phyloP scores from a whole-genome alignment of 2,329 filamentous ascomycete genomes.

The Fusarium bulbicola region DNA sequence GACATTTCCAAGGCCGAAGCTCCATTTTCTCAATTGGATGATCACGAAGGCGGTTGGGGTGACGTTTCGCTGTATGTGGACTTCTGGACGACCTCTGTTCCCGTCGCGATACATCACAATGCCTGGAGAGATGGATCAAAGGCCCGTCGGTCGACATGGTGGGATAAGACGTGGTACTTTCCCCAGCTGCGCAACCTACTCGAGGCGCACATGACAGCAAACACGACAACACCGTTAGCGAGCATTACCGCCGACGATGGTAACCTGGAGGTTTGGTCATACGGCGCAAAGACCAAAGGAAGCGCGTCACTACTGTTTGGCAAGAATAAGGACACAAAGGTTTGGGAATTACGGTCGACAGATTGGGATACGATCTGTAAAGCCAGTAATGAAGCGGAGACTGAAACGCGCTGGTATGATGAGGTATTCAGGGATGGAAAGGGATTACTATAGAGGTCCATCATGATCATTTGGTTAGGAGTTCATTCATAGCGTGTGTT shows the following conservation, averaged over 20 bases:
- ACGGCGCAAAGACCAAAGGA: slow-evolving; percentile 7
- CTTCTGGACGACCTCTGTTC: slow-evolving; percentile 37
- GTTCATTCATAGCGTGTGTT: slow-evolving; percentile 35
- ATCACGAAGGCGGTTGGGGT: slow-evolving; percentile 24
- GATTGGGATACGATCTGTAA: slow-evolving; percentile 36
- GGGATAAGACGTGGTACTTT: slow-evolving; percentile 42
- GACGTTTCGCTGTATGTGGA: slow-evolving; percentile 36
- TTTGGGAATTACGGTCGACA: slow-evolving; percentile 28
- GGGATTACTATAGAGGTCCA: slow-evolving; percentile 22
- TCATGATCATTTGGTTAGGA: slow-evolving; percentile 16
- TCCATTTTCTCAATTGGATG: slow-evolving; percentile 20
- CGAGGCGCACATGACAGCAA: slow-evolving; percentile 27
- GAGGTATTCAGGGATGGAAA: slow-evolving; percentile 38
- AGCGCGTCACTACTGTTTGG: slow-evolving; percentile 33
- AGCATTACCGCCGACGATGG: slow-evolving; percentile 24
- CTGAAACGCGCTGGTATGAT: slow-evolving; percentile 29
- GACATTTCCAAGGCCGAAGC: slow-evolving; percentile 32
- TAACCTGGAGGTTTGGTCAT: slow-evolving; percentile 24
- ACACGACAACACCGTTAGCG: slow-evolving; percentile 17
- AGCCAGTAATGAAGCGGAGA: slow-evolving; percentile 23
- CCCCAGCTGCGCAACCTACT: slow-evolving; percentile 36
- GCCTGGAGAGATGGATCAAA: slow-evolving; percentile 40
- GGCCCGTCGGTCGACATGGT: slow-evolving; percentile 34
- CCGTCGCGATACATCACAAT: slow-evolving; percentile 42
- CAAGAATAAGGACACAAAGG: slow-evolving; percentile 31